phyloP scores from a whole-genome alignment of 305 asterid species.

The Fraxinus ornus region DNA sequence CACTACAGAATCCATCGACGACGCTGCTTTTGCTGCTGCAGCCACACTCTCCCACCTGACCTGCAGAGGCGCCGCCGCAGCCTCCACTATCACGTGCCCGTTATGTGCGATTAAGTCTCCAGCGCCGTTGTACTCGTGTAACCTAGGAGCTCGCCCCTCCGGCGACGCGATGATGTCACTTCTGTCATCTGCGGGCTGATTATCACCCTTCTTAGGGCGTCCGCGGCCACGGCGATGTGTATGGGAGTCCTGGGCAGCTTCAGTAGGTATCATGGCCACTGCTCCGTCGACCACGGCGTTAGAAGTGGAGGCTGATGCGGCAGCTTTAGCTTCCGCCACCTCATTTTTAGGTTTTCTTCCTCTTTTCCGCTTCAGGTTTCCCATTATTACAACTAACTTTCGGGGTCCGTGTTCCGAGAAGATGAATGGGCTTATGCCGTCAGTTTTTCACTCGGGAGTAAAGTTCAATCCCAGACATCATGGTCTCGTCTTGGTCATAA shows the following conservation, averaged over 20 bases:
- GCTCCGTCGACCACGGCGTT: not conserved
- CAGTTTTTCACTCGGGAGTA: not conserved
- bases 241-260: not conserved
- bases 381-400: not conserved
- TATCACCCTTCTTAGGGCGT: not conserved
- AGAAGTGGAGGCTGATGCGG: not conserved
- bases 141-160: not conserved
- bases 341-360: not conserved
- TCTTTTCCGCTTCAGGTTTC: conserved; percentile 3
- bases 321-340: not conserved
- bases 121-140: not conserved
- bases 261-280: not conserved
- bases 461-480: not conserved
- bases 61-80: not conserved
- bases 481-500: not conserved
- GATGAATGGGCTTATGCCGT: not conserved
- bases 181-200: not conserved
- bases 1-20: conserved; percentile 89
- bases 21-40: conserved; percentile 49
- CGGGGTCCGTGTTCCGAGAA: not conserved
- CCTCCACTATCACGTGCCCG: not conserved
- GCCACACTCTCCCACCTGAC: not conserved
- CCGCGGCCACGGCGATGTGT: not conserved
- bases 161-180: not conserved
- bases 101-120: not conserved